A percentile compares a stretch with the other conserved stretches of the same genome.
These are phyloP conservation scores for Aphanomyces invadans DNA, from an alignment of 352 stramenopile species.

Conservation along the genomic window DNA sequence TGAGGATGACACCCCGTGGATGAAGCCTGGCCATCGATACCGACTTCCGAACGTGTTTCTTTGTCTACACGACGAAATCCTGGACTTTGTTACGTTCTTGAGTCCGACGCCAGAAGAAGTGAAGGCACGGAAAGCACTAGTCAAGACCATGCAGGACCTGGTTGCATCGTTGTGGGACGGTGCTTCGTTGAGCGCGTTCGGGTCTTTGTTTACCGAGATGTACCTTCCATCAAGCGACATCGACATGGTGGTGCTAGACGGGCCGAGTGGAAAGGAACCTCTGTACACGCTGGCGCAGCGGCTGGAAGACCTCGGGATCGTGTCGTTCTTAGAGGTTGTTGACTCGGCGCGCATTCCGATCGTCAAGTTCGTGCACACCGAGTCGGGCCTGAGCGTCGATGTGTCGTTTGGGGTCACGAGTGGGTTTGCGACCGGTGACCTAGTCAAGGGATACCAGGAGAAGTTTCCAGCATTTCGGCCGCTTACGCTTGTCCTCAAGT, in stretches of 20 bases:
- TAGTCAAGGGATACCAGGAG: slow-evolving; percentile 89
- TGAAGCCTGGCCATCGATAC: slow-evolving; percentile 46
- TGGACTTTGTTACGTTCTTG: slow-evolving; percentile 90
- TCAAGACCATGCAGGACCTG: slow-evolving; percentile 64
- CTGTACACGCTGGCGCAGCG: slow-evolving; percentile 46
- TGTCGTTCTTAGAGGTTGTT: slow-evolving; percentile 92
- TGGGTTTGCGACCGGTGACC: slow-evolving; percentile 73
- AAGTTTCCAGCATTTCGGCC: slow-evolving; percentile 87
- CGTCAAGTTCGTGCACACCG: slow-evolving; percentile 92
- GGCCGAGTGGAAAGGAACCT: slow-evolving; percentile 43
- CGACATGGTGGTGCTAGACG: slow-evolving; percentile 88
- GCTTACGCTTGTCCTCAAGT: slow-evolving; percentile 93
- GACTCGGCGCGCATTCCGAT: slow-evolving; percentile 92
- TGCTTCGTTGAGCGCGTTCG: slow-evolving; percentile 84
- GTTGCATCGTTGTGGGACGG: slow-evolving; percentile 49
- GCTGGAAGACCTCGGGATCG: slow-evolving; percentile 54
- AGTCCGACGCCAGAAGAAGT: slow-evolving; percentile 77
- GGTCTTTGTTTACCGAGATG: slow-evolving; percentile 89
- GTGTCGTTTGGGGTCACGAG: slow-evolving; percentile 87
- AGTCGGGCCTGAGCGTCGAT: slow-evolving; percentile 85
- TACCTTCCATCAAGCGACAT: slow-evolving; percentile 90
- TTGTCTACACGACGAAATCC: slow-evolving; percentile 93
- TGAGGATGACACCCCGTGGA: slow-evolving; percentile 41
- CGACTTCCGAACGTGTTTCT: slow-evolving; percentile 68
- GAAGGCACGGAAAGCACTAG: slow-evolving; percentile 45